Evolutionary conservation across 495 filamentous ascomycete genomes (phyloP), one percentile per base, ranked within the genome.

Genomic region (Lophiostoma macrostomum): DNA sequence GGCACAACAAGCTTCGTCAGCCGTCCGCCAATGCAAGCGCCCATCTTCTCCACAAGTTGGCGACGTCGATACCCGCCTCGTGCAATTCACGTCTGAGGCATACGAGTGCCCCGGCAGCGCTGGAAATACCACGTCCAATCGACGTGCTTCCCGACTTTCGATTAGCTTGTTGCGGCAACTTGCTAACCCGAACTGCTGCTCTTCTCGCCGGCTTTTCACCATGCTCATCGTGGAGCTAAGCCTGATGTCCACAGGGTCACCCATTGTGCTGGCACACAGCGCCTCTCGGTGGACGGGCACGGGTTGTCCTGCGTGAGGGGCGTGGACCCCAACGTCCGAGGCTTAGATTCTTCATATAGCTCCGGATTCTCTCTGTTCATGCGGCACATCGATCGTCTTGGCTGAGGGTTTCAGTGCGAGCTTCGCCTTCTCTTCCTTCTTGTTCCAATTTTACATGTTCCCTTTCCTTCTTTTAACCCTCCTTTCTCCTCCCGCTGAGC

Each of bases 361-460:
- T 52, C 36, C 23, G 41, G 25, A 37, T 19, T 22, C 24, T 18
- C 18, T 18, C 12, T 39, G 16, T 58, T 58, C 55, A 58, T 58
- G 55, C 55, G 41, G 30, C 13, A 13, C 27, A 40, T 45, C 47
- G 31, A 34, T 46, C 34, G 20, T 43, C 47, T 58, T 52, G 55
- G 48, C 55, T 31, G 28, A 40, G n/a, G 53, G 54, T 58, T 58
- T 51, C 54, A 51, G 44, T 47, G 44, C n/a, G 52, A 22, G 39
- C 25, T n/a, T 35, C 30, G 14, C 13, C 31, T 38, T 22, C 28
- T 39, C 31, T 50, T 57, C 23, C 13, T 25, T 28, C 18, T 22
- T 18, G 6, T 36, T 24, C 25, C 18, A 14, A 22, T 49, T 34
- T 38, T 18, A 41, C n/a, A 14, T 7, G 12, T 25, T 32, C 31